Base-by-base conservation (phyloP, 1,284 basidiomycete species). In the Heterobasidion parviporum region DNA sequence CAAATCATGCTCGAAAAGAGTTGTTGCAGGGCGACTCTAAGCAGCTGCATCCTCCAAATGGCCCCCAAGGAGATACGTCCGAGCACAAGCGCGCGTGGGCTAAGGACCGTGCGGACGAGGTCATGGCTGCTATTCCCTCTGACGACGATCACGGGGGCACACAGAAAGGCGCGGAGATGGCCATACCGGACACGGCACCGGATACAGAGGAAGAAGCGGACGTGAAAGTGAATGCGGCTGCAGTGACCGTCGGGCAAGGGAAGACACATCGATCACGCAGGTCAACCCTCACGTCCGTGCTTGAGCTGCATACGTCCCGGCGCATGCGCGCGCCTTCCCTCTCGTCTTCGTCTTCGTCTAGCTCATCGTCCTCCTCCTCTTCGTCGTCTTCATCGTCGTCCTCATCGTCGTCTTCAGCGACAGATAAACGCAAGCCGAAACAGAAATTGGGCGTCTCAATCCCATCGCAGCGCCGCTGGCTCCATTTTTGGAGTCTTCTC, bases 401-500 rank as follows among this genome's bases (percentile, higher is more conserved):
- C 16, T 53, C 52, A 2, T 50, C 52, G 8, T 32, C 33, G 35
- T 18, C 8, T n/a, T 4, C 33, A 9, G 9, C 36, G 45, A 12
- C 20, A n/a, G 49, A 50, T 10, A 34, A 34, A 26, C 20, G 7
- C 26, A 36, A 35, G 18, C 60, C 64, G n/a, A 58, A 60, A 18
- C 72, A 72, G 57, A 82, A 80, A 60, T 62, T 66, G 18, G 87
- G 87, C 15, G 84, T 89, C 41, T 88, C 83, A 61, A 88, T 90
- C 60, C 85, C 87, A 0, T 86, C 83, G 58, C 88, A 89, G 66
- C 75, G 80, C 6, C 78, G 87, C 12, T 90, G 83, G 76, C 70
- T 90, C 12, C 77, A 79, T 60, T 89, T 89, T 64, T 89, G 86
- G 87, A 81, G 84, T 2, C 73, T 83, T 6, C 62, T 87, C n/a